Evolutionary conservation across 2,329 filamentous ascomycete species (phyloP).

Genomic region (Gnomoniopsis sp.): DNA sequence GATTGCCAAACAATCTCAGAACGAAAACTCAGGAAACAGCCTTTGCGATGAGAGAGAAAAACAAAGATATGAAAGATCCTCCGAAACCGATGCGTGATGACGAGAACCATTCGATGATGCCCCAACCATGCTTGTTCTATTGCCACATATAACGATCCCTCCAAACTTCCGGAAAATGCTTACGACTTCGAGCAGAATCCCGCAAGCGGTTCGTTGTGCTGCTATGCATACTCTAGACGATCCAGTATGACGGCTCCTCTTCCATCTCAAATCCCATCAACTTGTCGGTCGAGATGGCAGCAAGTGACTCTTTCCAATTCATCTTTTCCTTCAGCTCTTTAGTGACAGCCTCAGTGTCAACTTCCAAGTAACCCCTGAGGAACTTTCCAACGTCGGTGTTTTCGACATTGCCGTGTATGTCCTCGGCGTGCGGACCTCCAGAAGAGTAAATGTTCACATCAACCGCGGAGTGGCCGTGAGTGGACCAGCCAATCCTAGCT

Average conservation of each 20-base stretch:
- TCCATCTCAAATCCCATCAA: slow-evolving; percentile 6
- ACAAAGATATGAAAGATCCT: not conserved
- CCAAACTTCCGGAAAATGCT: not conserved
- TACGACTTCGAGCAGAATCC: not conserved
- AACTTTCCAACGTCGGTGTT: slow-evolving; percentile 91
- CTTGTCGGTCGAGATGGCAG: not conserved
- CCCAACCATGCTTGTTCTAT: not conserved
- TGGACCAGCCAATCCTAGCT: slow-evolving; percentile 89
- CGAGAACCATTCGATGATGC: not conserved
- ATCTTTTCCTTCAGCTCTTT: slow-evolving; percentile 64
- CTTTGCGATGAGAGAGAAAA: not conserved
- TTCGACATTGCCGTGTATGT: slow-evolving; percentile 81
- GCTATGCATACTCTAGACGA: not conserved
- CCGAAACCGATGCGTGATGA: not conserved
- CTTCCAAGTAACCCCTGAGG: slow-evolving; percentile 70
- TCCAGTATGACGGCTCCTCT: slow-evolving; percentile 9
- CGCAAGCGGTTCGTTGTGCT: not conserved
- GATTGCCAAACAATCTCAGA: not conserved
- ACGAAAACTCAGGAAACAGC: not conserved
- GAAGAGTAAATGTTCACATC: slow-evolving; percentile 97
- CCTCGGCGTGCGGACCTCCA: slow-evolving; percentile 58
- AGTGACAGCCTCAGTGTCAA: slow-evolving; percentile 78
- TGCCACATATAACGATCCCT: not conserved
- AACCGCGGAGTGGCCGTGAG: slow-evolving; percentile 87
- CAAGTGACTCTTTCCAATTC: slow-evolving; percentile 20